Evolutionary conservation across 176 grass and related monocot species (phyloP), one percentile per base, ranked within the genome.

Genomic region (Canna indica): DNA sequence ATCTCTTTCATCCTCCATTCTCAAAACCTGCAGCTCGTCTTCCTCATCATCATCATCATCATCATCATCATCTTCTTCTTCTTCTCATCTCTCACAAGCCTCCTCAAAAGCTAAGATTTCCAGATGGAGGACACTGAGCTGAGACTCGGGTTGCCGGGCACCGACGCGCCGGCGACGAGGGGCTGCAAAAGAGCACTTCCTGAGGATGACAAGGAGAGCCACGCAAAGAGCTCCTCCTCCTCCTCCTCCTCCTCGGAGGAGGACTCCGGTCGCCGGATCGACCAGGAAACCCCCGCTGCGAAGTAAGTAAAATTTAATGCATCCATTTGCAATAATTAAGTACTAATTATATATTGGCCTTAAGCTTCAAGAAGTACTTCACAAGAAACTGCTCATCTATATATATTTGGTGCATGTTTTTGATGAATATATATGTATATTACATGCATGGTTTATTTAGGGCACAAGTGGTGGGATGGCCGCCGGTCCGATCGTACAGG

Each of bases 381-480:
- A n/a, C n/a, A n/a, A n/a, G n/a, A n/a, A n/a, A n/a, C n/a, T n/a
- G n/a, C n/a, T n/a, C n/a, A n/a, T n/a, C n/a, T n/a, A n/a, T n/a
- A n/a, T n/a, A n/a, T n/a, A n/a, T n/a, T n/a, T n/a, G 30, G n/a
- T 31, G 25, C 7, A 61, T 24, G 58, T 3, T 61, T 31, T 59
- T 25, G 8, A 26, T 28, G 18, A 1, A 26, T 12, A 2, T 1
- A 10, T 30, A 9, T 61, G 27, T 3, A 31, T 31, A 13, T 30
- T 6, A 29, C 25, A 26, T 7, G 14, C 53, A 5, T 24, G 8
- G n/a, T 1, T 22, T 63, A 10, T 33, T 2, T 76, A 96, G 92
- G 46, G 74, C 81, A 6, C 92, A 81, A 77, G 83, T 96, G 26
- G 85, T 96, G 0, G 92, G 92, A 28, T 96, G 92, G 92, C 92